phyloP scores from a whole-genome alignment of 345 rosid genomes.

The Heritiera littoralis region DNA sequence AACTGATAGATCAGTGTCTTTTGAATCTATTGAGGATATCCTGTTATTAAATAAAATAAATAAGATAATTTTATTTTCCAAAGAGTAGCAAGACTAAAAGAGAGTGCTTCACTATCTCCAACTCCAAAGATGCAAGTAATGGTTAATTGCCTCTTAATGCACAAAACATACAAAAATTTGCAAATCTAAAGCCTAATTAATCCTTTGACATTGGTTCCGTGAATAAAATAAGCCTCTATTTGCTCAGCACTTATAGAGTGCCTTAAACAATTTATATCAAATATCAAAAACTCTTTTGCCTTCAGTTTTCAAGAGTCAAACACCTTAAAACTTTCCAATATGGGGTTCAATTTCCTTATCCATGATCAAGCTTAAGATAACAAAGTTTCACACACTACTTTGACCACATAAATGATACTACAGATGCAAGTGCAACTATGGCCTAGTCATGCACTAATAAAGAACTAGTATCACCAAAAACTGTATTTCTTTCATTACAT shows the following conservation, averaged over 20 bases:
- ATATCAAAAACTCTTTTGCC: not conserved
- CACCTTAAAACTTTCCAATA: not conserved
- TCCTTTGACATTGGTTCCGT: slow-evolving; percentile 5
- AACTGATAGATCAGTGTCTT: slow-evolving; percentile 71
- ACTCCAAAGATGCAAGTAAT: too few species aligned
- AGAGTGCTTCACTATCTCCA: not conserved
- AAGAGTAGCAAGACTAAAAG: slow-evolving; percentile 1
- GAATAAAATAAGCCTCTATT: not conserved
- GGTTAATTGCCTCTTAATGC: not conserved
- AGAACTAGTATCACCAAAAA: not conserved
- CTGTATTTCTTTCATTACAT: slow-evolving; percentile 12
- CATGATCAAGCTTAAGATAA: slow-evolving; percentile 15
- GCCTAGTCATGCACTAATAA: not conserved
- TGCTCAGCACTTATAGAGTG: slow-evolving; percentile 10
- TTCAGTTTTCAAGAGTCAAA: not conserved
- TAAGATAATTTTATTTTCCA: not conserved
- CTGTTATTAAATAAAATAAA: slow-evolving; percentile 44
- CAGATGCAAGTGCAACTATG: slow-evolving; percentile 4
- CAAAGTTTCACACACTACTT: not conserved
- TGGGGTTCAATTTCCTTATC: not conserved
- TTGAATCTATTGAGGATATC: slow-evolving; percentile 68
- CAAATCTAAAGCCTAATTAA: not conserved
- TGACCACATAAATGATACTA: not conserved
- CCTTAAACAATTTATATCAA: not conserved
- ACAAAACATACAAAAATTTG: not conserved